A percentile compares a stretch with the other conserved stretches of the same genome.
phyloP scores from a whole-genome alignment of 2,329 filamentous ascomycete species.

The Capronia epimyces region DNA sequence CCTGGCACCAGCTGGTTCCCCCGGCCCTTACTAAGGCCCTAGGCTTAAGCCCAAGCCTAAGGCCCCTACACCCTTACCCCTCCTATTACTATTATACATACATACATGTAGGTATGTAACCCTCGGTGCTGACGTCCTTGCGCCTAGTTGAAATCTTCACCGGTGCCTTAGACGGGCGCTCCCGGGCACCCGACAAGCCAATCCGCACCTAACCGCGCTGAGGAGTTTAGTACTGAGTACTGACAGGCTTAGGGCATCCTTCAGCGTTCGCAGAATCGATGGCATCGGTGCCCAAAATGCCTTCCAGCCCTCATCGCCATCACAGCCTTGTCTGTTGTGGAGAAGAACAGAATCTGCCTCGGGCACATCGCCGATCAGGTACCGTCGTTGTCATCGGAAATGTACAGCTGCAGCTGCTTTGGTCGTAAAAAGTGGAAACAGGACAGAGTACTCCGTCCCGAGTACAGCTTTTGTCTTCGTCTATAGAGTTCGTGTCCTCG shows the following conservation, averaged over 20 bases:
- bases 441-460: too few relatives aligned
- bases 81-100: too few relatives aligned
- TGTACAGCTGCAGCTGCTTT: too few relatives aligned
- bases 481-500: conserved; percentile 16
- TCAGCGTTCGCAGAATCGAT: too few relatives aligned
- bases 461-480: conserved; percentile 17
- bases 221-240: background rate
- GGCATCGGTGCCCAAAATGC: background rate
- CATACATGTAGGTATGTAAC: too few relatives aligned
- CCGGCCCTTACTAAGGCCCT: too few relatives aligned
- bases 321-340: background rate
- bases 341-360: background rate
- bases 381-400: background rate
- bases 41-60: too few relatives aligned
- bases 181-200: background rate
- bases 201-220: background rate
- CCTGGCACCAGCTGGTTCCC: too few relatives aligned
- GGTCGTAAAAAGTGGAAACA: background rate
- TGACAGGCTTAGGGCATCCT: too few relatives aligned
- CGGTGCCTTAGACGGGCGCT: background rate
- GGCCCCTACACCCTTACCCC: too few relatives aligned
- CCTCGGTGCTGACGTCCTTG: too few relatives aligned
- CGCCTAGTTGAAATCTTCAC: too few relatives aligned
- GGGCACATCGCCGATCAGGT: background rate
- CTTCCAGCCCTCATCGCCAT: background rate